phyloP scores from a whole-genome alignment of 75 land plant species.

The Pinus albicaulis region DNA sequence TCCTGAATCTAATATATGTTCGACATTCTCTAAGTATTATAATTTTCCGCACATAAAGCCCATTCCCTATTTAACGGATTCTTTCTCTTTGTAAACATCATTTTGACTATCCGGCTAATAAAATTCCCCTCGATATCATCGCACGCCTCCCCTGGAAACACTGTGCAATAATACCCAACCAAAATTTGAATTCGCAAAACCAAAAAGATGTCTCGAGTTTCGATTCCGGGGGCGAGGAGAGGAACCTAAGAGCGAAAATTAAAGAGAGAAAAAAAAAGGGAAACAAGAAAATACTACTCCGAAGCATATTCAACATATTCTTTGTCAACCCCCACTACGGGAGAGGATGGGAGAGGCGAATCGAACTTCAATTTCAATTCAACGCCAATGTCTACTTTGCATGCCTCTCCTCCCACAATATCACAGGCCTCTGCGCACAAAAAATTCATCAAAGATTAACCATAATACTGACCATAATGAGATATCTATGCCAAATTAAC shows the following conservation, averaged over 20 bases:
- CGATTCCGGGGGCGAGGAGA: background rate
- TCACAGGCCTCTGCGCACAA: slow-evolving; percentile 51
- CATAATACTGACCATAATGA: too few species aligned
- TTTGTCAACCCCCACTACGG: slow-evolving; percentile 28
- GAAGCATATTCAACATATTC: slow-evolving; percentile 47
- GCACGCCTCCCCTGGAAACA: slow-evolving; percentile 76
- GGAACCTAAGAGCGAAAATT: background rate
- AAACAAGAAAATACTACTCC: slow-evolving; percentile 2
- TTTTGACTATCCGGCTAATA: slow-evolving; percentile 44
- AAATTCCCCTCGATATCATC: slow-evolving; percentile 90
- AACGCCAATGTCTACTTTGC: slow-evolving; percentile 34
- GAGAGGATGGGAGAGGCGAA: background rate
- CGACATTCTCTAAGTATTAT: too few species aligned
- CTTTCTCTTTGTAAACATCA: slow-evolving; percentile 31
- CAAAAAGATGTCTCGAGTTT: background rate
- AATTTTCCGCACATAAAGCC: too few species aligned
- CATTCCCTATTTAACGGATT: background rate
- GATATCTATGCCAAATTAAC: too few species aligned
- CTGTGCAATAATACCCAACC: slow-evolving; percentile 32
- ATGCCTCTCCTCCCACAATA: slow-evolving; percentile 53
- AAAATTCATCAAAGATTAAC: background rate
- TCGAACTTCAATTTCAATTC: slow-evolving; percentile 38
- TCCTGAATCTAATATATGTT: too few species aligned
- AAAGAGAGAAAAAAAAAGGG: background rate
- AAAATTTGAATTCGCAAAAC: background rate